A percentile compares a stretch with the other conserved stretches of the same genome.
Evolutionary conservation across 805 yeast genomes (phyloP).

Genomic region (Debaryomyces castellii): DNA sequence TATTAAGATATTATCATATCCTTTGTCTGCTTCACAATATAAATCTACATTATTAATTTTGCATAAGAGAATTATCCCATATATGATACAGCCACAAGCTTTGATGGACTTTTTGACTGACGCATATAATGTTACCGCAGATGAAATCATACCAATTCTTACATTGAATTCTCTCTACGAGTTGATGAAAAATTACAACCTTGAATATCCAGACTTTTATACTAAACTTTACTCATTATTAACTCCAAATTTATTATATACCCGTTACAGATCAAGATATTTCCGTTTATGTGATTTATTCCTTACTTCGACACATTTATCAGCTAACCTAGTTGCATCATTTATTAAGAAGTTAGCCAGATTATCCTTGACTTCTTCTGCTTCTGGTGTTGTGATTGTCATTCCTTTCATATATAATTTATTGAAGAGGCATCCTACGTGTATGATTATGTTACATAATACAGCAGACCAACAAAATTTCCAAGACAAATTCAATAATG

Average conservation of each 20-base stretch:
- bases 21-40: conserved; percentile 55
- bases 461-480: conserved; percentile 26
- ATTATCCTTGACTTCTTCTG: conserved; percentile 73
- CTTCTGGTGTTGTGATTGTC: conserved; percentile 82
- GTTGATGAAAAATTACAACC: conserved; percentile 74
- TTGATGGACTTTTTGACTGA: conserved; percentile 94
- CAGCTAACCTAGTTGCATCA: conserved; percentile 81
- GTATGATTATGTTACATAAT: conserved; percentile 84
- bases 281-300: conserved; percentile 84
- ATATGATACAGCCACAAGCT: conserved; percentile 71
- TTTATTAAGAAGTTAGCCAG: conserved; percentile 83
- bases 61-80: conserved; percentile 84
- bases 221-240: conserved; percentile 77
- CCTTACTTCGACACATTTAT: conserved; percentile 81
- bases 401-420: conserved; percentile 91
- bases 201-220: conserved; percentile 92
- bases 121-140: conserved; percentile 57
- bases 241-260: conserved; percentile 72
- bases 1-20: conserved; percentile 53
- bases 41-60: conserved; percentile 66
- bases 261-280: conserved; percentile 81
- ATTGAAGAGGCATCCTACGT: conserved; percentile 87
- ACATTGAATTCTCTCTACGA: conserved; percentile 87
- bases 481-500: conserved; percentile 64
- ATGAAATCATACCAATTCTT: conserved; percentile 60